Percentiles rank a stretch among this genome's conserved stretches.
Evolutionary conservation across 1,284 basidiomycete genomes (phyloP).

Genomic region (Ceratobasidium sp.): DNA sequence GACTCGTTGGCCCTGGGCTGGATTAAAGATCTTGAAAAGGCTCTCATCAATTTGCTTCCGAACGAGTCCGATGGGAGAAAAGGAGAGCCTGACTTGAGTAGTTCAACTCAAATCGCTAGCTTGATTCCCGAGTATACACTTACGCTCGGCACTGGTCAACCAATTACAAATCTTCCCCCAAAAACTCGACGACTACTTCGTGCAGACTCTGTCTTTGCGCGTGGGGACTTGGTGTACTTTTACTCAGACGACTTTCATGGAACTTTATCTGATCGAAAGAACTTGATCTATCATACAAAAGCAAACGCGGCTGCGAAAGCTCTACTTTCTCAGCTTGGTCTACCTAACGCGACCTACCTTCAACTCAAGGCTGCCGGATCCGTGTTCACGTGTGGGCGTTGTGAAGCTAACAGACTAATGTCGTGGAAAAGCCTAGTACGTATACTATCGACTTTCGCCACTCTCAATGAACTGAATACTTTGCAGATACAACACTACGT

Average conservation of each 20-base stretch:
- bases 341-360: conserved; percentile 17
- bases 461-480: background rate
- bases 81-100: background rate
- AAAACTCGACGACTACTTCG: conserved; percentile 24
- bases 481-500: conserved; percentile 23
- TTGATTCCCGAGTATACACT: background rate
- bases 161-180: conserved; percentile 4
- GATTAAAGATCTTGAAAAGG: conserved; percentile 9
- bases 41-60: background rate
- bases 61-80: background rate
- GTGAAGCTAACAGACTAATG: background rate
- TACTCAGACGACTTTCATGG: conserved; percentile 29
- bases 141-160: background rate
- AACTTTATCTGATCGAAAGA: background rate
- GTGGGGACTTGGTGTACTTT: background rate
- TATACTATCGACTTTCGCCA: background rate
- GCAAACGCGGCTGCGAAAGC: background rate
- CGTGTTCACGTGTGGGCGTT: conserved; percentile 21
- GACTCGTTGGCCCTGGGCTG: conserved; percentile 1
- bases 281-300: background rate
- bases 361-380: conserved; percentile 24
- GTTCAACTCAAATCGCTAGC: background rate
- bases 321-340: background rate
- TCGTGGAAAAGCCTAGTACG: conserved; percentile 22
- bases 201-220: conserved; percentile 25